Percentiles rank a stretch among this genome's conserved stretches.
Evolutionary conservation across 148 eudicot genomes (phyloP).

Genomic region (Dysphania ambrosioides): DNA sequence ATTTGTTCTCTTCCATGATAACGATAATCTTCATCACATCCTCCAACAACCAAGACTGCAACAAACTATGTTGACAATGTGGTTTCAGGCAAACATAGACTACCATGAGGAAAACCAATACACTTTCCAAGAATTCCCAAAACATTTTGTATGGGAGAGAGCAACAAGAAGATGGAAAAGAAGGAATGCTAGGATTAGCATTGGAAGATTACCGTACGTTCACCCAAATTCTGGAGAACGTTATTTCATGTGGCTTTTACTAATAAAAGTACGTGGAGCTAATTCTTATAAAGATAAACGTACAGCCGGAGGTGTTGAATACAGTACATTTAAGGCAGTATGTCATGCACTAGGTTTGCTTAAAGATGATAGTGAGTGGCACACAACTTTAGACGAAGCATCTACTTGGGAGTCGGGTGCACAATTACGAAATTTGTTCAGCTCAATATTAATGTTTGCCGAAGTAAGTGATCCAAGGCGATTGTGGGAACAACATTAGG

Average conservation of each 20-base stretch:
- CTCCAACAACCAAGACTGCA: no score
- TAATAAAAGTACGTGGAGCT: no score
- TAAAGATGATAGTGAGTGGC: conserved; percentile 1
- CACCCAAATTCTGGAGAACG: background rate
- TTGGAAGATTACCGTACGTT: background rate
- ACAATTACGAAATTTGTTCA: background rate
- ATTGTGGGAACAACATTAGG: no score
- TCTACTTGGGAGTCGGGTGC: background rate
- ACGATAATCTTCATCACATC: no score
- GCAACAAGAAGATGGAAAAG: background rate
- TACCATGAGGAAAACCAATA: no score
- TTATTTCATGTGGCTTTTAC: background rate
- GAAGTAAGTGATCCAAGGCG: background rate
- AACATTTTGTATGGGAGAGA: no score
- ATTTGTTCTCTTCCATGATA: no score
- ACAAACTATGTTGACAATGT: no score
- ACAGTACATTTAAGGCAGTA: background rate
- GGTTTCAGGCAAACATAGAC: no score
- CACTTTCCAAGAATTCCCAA: no score
- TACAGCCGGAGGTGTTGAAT: background rate
- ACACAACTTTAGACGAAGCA: background rate
- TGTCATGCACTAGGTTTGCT: background rate
- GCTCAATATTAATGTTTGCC: conserved; percentile 13
- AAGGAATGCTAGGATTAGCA: background rate
- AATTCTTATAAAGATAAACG: no score